Conservation (phyloP, 805 yeast species). For the Nakazawaea populi region DNA sequence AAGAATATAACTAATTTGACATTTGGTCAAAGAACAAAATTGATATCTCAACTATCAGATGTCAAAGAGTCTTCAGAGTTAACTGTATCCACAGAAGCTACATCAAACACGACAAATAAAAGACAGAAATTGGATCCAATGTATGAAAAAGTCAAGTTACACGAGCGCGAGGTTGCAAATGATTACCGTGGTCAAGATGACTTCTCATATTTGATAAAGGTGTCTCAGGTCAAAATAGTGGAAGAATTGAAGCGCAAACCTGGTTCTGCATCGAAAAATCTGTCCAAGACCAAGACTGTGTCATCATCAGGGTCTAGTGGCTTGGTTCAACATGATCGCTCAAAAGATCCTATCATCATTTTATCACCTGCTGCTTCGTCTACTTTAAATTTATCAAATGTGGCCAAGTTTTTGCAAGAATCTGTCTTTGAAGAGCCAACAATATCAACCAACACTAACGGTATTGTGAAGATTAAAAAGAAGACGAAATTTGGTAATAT, state of each 20-base stretch:
- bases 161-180: constrained; percentile 35
- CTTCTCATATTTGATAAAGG: constrained; percentile 9
- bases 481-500: constrained; percentile 52
- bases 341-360: constrained; percentile 63
- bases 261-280: constrained; percentile 12
- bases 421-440: constrained; percentile 60
- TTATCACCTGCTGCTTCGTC: constrained; percentile 80
- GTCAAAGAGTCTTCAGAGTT: constrained; percentile 2
- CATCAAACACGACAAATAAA: neutral
- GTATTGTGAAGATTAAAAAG: constrained; percentile 49
- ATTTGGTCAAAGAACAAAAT: constrained; percentile 9
- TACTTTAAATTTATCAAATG: constrained; percentile 56
- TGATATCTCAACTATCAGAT: constrained; percentile 8
- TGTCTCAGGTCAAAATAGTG: constrained; percentile 7
- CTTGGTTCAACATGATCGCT: constrained; percentile 7
- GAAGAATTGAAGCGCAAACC: constrained; percentile 5
- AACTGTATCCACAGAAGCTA: constrained; percentile 3
- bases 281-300: constrained; percentile 1
- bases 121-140: constrained; percentile 26
- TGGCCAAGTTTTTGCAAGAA: constrained; percentile 64
- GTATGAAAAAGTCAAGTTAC: constrained; percentile 25
- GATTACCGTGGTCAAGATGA: constrained; percentile 29
- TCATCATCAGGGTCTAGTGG: neutral
- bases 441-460: constrained; percentile 25
- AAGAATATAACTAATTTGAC: constrained; percentile 9